Conservation (phyloP, 2,329 filamentous ascomycete species). For the Colletotrichum paranaense region DNA sequence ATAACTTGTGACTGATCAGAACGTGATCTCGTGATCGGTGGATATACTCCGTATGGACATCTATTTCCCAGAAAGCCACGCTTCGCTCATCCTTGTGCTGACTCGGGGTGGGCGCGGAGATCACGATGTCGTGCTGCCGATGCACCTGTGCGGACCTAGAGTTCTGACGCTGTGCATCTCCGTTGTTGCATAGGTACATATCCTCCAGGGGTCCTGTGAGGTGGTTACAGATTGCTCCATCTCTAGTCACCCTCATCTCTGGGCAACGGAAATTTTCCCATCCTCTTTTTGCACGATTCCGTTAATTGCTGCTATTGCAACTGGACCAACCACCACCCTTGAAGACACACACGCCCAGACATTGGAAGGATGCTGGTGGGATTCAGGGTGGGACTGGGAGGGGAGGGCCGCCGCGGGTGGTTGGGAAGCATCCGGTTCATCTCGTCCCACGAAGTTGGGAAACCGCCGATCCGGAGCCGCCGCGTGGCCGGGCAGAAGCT, state of each 20-base stretch:
- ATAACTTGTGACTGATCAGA: neutral
- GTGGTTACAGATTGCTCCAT: neutral
- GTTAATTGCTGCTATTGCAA: neutral
- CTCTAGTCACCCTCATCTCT: neutral
- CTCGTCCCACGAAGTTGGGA: constrained; percentile 27
- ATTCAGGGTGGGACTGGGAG: neutral
- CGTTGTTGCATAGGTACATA: neutral
- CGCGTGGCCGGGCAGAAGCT: constrained; percentile 11
- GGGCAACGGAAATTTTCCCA: constrained; percentile 10
- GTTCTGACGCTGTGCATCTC: constrained; percentile 23
- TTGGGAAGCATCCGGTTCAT: constrained; percentile 3
- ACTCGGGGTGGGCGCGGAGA: constrained; percentile 26
- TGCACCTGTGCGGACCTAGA: constrained; percentile 20
- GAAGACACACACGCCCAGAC: constrained; percentile 2
- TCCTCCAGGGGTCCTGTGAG: neutral
- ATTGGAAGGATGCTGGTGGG: constrained; percentile 6
- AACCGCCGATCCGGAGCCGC: constrained; percentile 32
- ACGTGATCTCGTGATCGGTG: constrained; percentile 21
- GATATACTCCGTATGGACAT: neutral
- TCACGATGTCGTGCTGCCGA: constrained; percentile 33
- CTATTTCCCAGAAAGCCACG: neutral
- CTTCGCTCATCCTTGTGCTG: constrained; percentile 10
- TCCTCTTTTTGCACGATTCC: neutral
- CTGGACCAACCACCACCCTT: neutral
- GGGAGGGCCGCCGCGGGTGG: too few relatives aligned